Base-by-base conservation (phyloP, 345 rosid genomes). In the Tarenaya hassleriana region DNA sequence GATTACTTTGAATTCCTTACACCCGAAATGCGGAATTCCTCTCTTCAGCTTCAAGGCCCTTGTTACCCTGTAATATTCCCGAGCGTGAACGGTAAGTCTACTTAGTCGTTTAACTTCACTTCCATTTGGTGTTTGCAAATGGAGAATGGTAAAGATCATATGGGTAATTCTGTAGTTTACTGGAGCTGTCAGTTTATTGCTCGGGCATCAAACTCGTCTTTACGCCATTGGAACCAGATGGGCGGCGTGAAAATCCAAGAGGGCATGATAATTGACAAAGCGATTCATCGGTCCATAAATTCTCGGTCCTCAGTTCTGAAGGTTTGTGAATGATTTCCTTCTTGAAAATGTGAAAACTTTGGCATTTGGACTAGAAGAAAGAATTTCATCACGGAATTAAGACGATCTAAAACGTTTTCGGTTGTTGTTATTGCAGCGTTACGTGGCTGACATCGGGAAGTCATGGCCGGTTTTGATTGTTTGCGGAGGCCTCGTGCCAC, bases 141-240 rank as follows among this genome's bases (percentile, higher is more conserved):
- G n/a, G n/a, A n/a, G n/a, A 7, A 20, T 49, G 27, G 41, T 67
- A 14, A 53, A n/a, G n/a, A n/a, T n/a, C 19, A 29, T 21, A 1
- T 58, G 11, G 41, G 53, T 41, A 1, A 0, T 29, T 44, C 4
- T 40, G 5, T 81, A 92, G 95, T 92, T 60, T 83, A 81, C 50
- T 92, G 98, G 98, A 92, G 84, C 73, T 92, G 98, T 64, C 95
- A 92, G 62, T 85, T 72, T 56, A 72, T 92, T 43, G 96, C 91
- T 15, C 94, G 82, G 50, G 81, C 88, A 58, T 88, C 98, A 31
- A 92, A 92, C 60, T 55, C 73, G 37, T 92, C 98, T 5, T 37
- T 88, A 68, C 81, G 75, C 56, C 94, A 88, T 61, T 92, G 98
- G 96, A 77, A 79, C 67, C 88, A 76, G 75, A 84, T 88, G 96